phyloP scores from a whole-genome alignment of 2,329 filamentous ascomycete species.

The Calonectria henricotiae region DNA sequence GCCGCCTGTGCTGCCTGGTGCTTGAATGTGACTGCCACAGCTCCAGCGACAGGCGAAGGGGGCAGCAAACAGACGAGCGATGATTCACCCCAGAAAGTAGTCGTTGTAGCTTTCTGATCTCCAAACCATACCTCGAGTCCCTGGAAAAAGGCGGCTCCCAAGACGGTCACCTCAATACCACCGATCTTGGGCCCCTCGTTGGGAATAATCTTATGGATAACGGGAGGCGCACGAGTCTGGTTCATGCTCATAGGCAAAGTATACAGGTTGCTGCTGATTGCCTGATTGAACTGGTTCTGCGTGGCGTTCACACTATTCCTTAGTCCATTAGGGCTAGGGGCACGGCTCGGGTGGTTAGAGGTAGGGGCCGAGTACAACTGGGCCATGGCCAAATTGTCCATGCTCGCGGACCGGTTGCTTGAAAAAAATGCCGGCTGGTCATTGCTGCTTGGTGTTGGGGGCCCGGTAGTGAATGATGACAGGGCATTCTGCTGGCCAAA shows the following conservation, averaged over 20 bases:
- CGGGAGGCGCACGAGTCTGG: constrained; percentile 66
- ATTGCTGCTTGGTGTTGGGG: constrained; percentile 78
- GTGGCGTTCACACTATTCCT: constrained; percentile 64
- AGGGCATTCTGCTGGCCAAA: constrained; percentile 63
- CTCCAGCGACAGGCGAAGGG: constrained; percentile 77
- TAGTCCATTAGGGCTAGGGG: constrained; percentile 78
- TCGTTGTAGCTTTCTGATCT: constrained; percentile 75
- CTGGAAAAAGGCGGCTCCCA: constrained; percentile 85
- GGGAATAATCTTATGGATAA: constrained; percentile 89
- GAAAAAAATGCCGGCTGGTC: constrained; percentile 73
- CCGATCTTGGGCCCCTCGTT: constrained; percentile 86
- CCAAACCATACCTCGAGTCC: constrained; percentile 90
- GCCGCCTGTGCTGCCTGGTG: constrained; percentile 63
- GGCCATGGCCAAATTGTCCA: constrained; percentile 77
- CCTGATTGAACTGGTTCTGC: constrained; percentile 65
- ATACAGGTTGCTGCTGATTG: constrained; percentile 67
- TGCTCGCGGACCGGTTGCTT: constrained; percentile 73
- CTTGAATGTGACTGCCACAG: constrained; percentile 81
- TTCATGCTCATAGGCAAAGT: constrained; percentile 66
- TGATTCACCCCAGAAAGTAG: constrained; percentile 85
- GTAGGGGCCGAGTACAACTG: constrained; percentile 81
- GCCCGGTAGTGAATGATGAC: constrained; percentile 69
- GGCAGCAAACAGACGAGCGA: constrained; percentile 87
- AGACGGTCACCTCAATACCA: constrained; percentile 88
- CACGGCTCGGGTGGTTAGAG: constrained; percentile 83